Evolutionary conservation across 805 yeast genomes (phyloP), one percentile per base, ranked within the genome.

Genomic region (Yarrowia sp.): DNA sequence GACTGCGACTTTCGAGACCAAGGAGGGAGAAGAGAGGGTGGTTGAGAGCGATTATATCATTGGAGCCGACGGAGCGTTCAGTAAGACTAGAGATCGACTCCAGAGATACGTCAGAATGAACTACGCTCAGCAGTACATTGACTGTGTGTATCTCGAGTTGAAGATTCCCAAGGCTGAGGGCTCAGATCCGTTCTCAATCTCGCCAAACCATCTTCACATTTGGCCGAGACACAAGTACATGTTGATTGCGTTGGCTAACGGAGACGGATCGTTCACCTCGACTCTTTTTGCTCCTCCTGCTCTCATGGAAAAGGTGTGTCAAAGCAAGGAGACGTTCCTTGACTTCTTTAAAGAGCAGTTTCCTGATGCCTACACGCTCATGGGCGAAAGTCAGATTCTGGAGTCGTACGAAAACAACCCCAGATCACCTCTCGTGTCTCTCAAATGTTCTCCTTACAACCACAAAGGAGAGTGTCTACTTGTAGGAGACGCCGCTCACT

Each of bases 401-500:
- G 72, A 79, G 12, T 87, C 86, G 2, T 88, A 83, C 74, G 75
- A 82, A 30, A 76, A 79, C 52, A 84, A 89, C 72, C 97, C 96
- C 3, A 82, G 87, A 65, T 95, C 96, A 3, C 81, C 92, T n/a
- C 81, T 93, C 53, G 82, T 92, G 79, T 91, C 90, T 70, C 83
- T 90, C 9, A 83, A 83, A 56, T 88, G 91, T 72, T 79, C 79
- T 61, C 92, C 94, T 1, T 93, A 91, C 78, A 85, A 91, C 74
- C 83, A 81, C 55, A 76, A 81, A 49, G 90, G 87, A 56, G 84
- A 84, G 68, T 87, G 87, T 15, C 79, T 93, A 10, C 78, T 93
- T 13, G 78, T 93, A 36, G 98, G 98, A 7, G 98, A 93, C 76
- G 97, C 98, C 0, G 96, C 98, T 0, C 98, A 93, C 78, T 86